Evolutionary conservation across 1,284 basidiomycete species (phyloP).

Genomic region (Ceratobasidium sp.): DNA sequence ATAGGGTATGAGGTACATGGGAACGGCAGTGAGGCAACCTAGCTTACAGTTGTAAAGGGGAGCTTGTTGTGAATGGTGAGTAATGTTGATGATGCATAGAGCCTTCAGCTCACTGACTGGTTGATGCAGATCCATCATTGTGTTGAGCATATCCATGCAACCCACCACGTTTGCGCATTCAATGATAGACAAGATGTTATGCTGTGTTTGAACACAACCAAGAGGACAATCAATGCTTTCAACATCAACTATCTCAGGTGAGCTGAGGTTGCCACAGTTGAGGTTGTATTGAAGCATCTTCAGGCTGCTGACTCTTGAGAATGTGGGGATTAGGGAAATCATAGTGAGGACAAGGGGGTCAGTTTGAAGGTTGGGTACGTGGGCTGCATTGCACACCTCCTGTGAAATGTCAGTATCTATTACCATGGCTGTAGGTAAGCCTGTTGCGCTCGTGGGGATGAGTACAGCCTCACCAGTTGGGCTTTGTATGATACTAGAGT

Average conservation of each 20-base stretch:
- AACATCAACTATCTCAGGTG: background rate
- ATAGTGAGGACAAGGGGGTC: background rate
- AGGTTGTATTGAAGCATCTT: background rate
- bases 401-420: constrained; percentile 7
- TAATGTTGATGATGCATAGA: too few species aligned
- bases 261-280: background rate
- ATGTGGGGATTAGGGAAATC: background rate
- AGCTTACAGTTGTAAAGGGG: too few species aligned
- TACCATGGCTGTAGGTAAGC: background rate
- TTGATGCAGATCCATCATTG: background rate
- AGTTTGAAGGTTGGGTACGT: background rate
- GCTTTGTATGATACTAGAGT: constrained; percentile 7
- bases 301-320: background rate
- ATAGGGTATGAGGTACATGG: too few species aligned
- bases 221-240: background rate
- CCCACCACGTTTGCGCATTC: background rate
- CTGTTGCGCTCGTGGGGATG: background rate
- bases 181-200: background rate
- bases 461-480: background rate
- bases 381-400: background rate
- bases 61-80: too few species aligned
- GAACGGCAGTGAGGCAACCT: too few species aligned
- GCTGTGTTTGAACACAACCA: background rate
- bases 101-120: too few species aligned
- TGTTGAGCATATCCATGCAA: background rate